phyloP scores from a whole-genome alignment of 208 protist species.

The Eutreptiella sp. region DNA sequence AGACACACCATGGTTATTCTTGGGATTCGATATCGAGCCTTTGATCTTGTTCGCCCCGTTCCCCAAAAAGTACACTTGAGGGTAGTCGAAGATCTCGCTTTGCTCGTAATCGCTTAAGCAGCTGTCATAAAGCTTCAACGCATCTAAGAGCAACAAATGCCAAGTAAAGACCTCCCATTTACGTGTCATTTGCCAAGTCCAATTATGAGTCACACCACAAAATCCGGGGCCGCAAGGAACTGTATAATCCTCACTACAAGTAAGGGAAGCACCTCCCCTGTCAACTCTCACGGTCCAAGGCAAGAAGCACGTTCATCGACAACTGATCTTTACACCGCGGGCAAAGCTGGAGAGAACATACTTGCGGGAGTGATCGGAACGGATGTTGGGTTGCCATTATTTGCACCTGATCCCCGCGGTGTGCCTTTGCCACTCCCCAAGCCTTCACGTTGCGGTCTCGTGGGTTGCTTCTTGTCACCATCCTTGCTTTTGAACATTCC shows the following conservation, averaged over 20 bases:
- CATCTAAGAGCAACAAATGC: too few relatives aligned
- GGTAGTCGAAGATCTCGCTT: slow-evolving; percentile 53
- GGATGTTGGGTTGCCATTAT: too few relatives aligned
- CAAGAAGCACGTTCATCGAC: not conserved
- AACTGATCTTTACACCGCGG: not conserved
- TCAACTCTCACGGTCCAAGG: not conserved
- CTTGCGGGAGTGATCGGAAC: too few relatives aligned
- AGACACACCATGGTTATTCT: slow-evolving; percentile 55
- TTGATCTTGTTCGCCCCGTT: slow-evolving; percentile 37
- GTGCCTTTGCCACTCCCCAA: too few relatives aligned
- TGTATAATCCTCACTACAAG: not conserved
- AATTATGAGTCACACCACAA: not conserved
- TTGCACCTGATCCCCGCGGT: too few relatives aligned
- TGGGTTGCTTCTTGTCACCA: too few relatives aligned
- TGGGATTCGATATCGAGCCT: slow-evolving; percentile 11
- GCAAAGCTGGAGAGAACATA: too few relatives aligned
- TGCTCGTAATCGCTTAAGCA: slow-evolving; percentile 49
- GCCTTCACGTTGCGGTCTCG: too few relatives aligned
- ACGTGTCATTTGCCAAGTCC: slow-evolving; percentile 13
- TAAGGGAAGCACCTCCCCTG: not conserved
- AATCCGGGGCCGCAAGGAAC: not conserved
- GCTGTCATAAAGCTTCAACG: slow-evolving; percentile 31
- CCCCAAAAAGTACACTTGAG: slow-evolving; percentile 52
- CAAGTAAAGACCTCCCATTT: too few relatives aligned
- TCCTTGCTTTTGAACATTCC: too few relatives aligned